These are phyloP conservation scores for Artemisia annua DNA, from an alignment of 129 eudicot species.

Conservation along the genomic window DNA sequence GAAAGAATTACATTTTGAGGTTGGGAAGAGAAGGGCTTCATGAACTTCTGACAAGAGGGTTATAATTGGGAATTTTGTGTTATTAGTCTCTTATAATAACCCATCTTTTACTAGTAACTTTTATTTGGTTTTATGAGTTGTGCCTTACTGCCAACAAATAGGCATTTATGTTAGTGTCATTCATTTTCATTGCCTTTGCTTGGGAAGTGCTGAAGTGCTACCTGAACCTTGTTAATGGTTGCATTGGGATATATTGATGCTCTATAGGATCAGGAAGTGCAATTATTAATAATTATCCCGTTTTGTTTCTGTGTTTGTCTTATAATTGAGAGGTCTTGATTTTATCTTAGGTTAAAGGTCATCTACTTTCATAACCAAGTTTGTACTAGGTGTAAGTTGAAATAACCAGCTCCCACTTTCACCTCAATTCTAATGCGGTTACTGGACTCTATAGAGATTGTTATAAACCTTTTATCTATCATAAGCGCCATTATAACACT, in stretches of 20 bases:
- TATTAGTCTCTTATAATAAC: neutral
- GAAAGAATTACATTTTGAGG: neutral
- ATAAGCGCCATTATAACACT: neutral
- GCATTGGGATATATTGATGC: neutral
- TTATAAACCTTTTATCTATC: neutral
- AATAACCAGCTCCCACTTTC: neutral
- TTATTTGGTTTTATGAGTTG: constrained; percentile 2
- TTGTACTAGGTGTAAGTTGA: neutral
- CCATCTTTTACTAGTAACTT: neutral
- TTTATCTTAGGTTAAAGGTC: constrained; percentile 14
- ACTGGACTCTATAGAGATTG: neutral
- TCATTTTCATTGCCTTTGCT: neutral
- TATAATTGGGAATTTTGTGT: neutral
- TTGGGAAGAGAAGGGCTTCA: constrained; percentile 12
- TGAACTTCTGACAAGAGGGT: neutral
- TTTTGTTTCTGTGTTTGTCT: neutral
- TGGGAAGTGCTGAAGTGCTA: constrained; percentile 14
- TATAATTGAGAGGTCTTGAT: neutral
- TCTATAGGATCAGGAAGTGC: neutral
- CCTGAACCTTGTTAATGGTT: neutral
- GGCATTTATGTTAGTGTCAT: neutral
- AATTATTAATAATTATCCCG: neutral
- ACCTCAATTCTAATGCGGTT: neutral
- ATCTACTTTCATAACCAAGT: constrained; percentile 1
- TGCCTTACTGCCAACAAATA: neutral